Conservation (phyloP, 2,329 filamentous ascomycete genomes). For the Nannizziopsis barbatae region DNA sequence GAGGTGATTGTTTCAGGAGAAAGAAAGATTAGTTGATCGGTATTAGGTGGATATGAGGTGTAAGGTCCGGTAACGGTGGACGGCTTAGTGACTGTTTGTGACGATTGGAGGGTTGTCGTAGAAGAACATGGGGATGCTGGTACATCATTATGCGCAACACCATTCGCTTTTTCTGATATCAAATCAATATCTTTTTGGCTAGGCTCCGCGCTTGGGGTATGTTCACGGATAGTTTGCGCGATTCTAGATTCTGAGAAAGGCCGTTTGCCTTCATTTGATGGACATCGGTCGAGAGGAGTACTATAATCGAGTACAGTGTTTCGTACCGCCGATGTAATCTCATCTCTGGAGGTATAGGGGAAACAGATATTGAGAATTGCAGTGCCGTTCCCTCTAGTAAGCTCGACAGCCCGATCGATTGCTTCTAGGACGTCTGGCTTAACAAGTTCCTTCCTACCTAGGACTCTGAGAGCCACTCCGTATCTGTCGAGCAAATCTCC, state of each 20-base stretch:
- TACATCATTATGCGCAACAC: constrained; percentile 15
- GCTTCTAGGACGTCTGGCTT: constrained; percentile 79
- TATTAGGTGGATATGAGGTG: constrained; percentile 17
- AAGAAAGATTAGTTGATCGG: constrained; percentile 35
- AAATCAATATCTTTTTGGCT: constrained; percentile 12
- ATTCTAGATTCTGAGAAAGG: constrained; percentile 84
- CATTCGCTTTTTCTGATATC: constrained; percentile 18
- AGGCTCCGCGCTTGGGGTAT: constrained; percentile 44
- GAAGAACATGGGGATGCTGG: constrained; percentile 32
- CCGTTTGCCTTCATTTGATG: constrained; percentile 37
- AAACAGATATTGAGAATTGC: constrained; percentile 88
- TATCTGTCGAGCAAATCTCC: constrained; percentile 88
- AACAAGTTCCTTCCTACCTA: constrained; percentile 75
- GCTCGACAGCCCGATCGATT: constrained; percentile 71
- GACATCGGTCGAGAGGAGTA: constrained; percentile 47
- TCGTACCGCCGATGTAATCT: constrained; percentile 83
- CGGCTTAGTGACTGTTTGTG: constrained; percentile 22
- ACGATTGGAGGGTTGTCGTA: constrained; percentile 41
- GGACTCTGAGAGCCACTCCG: constrained; percentile 71
- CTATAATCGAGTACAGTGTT: constrained; percentile 81
- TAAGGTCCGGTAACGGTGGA: constrained; percentile 13
- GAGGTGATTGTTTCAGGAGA: constrained; percentile 82
- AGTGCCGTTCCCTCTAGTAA: constrained; percentile 77
- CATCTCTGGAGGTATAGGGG: constrained; percentile 89
- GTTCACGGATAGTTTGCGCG: constrained; percentile 68